Base-by-base conservation (phyloP, 345 rosid species). In the Murraya paniculata region DNA sequence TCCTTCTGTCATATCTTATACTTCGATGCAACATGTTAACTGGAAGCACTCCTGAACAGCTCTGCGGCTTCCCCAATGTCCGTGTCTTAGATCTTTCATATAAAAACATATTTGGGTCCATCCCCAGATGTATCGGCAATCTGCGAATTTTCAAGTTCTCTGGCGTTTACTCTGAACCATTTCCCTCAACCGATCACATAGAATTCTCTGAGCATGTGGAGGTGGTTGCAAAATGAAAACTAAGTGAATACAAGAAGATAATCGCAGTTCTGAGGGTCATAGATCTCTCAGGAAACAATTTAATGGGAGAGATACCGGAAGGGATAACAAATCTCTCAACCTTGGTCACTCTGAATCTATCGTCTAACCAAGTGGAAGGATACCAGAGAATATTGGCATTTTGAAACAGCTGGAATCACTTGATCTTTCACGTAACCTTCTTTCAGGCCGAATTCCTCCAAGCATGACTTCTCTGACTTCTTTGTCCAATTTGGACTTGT, bases 371-470 rank as follows among this genome's bases (percentile, higher is more conserved):
- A 2, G 33, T 0, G 83, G 84, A 22, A 72, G 38, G 18, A 82
- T 78, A 25, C 86, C 80, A 0, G 45, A 72, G 22, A 75, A 65
- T 8, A 60, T 66, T 2, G 68, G 66, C 10, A 24, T 5, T 69
- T 55, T 82, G 79, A 50, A 14, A 18, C n/a, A 16, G 36, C 62
- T 81, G 58, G 83, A 80, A 68, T 66, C 39, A 64, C 86, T 82
- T 31, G 85, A 84, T 7, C 79, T 82, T 50, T 82, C 86, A 24
- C 11, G 14, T 67, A 84, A 84, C 80, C 57, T 36, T 50, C 65
- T 82, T 56, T 82, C 76, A 1, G 76, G 86, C 7, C 2, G 38
- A 7, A 78, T 82, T 55, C 87, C 87, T 62, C 24, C 69, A 5
- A 71, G 71, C 78, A 61, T 82, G 75, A 6, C 79, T 36, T 58